Base-by-base conservation (phyloP, 257 asterid species). In the Fraxinus quadrangulata region DNA sequence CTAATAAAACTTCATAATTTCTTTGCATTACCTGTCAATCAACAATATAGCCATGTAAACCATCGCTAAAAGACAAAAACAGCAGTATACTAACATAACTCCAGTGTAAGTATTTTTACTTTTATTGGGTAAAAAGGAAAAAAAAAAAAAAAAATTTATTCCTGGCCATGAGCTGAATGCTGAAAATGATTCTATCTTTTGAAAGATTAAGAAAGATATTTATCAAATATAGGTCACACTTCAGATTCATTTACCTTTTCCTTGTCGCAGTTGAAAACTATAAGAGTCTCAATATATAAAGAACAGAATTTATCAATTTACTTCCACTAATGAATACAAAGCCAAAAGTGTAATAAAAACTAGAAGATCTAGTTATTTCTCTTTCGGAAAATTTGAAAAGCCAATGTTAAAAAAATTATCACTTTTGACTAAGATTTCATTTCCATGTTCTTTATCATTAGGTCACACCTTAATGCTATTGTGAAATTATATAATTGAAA, bases 21-120 rank as follows among this genome's bases (percentile, higher is more conserved):
- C 73, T 89, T 81, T 92, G 97, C 95, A 90, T 85, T 61, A 94
- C 97, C 98, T 92, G 97, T 84, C 81, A 85, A 81, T 59, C 70
- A 36, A 80, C 37, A 77, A 81, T 56, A 67, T 30, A 71, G 21
- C 75, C 16, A 69, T 40, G 51, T 77, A 63, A 61, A 79, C 65
- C 81, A 70, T 49, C 33, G 71, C 79, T 80, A 67, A 82, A 21
- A 12, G 33, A 17, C 31, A 6, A 47, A 54, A 73, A 19, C 78
- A 75, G 75, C 73, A 72, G 40, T 26, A n/a, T 31, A 72, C 11
- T 31, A 40, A 14, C 63, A 61, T 63, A 51, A 67, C 73, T 56
- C 61, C 40, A 49, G 71, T 65, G 42, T 11, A 17, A 54, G 34
- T 36, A 17, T 77, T 54, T 4, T 70, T 45, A 49, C 24, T 19